phyloP scores from a whole-genome alignment of 2,329 filamentous ascomycete species.

The Aspergillus viridinutans region DNA sequence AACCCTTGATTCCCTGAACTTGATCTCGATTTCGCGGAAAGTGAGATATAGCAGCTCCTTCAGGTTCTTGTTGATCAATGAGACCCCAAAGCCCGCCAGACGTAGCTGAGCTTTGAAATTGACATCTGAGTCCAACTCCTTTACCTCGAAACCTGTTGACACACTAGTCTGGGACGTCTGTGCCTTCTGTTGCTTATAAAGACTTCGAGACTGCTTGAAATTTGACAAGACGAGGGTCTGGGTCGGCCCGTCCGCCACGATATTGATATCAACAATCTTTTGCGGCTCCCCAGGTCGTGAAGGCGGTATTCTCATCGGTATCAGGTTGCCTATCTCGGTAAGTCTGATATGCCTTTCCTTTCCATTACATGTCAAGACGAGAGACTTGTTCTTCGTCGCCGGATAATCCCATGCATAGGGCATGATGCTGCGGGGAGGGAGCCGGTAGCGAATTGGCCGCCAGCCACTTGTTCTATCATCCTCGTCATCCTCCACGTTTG shows the following conservation, averaged over 20 bases:
- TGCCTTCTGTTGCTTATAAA: constrained; percentile 67
- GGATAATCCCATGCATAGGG: constrained; percentile 99
- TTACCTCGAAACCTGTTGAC: constrained; percentile 81
- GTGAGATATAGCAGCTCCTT: constrained; percentile 93
- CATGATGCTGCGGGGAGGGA: constrained; percentile 96
- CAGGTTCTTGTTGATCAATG: constrained; percentile 85
- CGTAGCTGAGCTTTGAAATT: constrained; percentile 86
- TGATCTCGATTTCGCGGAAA: constrained; percentile 82
- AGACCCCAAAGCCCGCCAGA: constrained; percentile 86
- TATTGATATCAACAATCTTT: constrained; percentile 95
- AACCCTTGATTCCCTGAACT: constrained; percentile 86
- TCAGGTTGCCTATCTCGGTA: constrained; percentile 91
- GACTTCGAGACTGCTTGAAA: constrained; percentile 85
- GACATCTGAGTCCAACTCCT: constrained; percentile 80
- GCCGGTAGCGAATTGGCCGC: constrained; percentile 85
- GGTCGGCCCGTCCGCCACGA: constrained; percentile 89
- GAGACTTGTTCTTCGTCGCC: constrained; percentile 90
- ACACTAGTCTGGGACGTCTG: constrained; percentile 56
- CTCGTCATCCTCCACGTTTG: constrained; percentile 87
- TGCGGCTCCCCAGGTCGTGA: constrained; percentile 58
- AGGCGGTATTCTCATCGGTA: constrained; percentile 85
- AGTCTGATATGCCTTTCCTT: constrained; percentile 90
- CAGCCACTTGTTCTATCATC: constrained; percentile 74
- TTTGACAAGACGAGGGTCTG: constrained; percentile 93
- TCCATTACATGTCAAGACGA: constrained; percentile 73